Evolutionary conservation across 768 basidiomycete genomes (phyloP).

Genomic region (Hysterangium stoloniferum): DNA sequence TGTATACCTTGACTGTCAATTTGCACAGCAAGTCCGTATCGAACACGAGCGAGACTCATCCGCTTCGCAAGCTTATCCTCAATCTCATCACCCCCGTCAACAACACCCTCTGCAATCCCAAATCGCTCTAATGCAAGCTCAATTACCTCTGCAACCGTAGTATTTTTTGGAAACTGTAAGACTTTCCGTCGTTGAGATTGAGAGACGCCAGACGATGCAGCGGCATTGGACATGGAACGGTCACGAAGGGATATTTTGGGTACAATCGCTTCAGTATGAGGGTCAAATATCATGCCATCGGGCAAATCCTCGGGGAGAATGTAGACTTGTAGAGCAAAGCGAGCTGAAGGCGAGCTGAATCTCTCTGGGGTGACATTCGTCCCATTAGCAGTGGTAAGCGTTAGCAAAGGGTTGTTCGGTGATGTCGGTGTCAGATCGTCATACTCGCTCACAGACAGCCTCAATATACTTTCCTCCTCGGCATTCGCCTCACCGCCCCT

Average conservation of each 20-base stretch:
- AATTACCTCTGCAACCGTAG: conserved; percentile 93
- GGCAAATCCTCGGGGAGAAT: conserved; percentile 90
- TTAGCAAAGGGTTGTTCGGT: conserved; percentile 19
- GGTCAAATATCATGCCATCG: conserved; percentile 92
- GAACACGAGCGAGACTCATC: conserved; percentile 66
- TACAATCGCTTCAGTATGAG: conserved; percentile 88
- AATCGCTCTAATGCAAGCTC: conserved; percentile 89
- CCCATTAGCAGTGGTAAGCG: conserved; percentile 30
- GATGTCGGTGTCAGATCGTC: conserved; percentile 12
- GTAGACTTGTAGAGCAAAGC: conserved; percentile 80
- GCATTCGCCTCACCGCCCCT: conserved; percentile 28
- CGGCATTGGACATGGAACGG: conserved; percentile 33
- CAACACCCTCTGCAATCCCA: conserved; percentile 94
- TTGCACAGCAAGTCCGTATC: conserved; percentile 70
- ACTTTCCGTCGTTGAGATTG: conserved; percentile 66
- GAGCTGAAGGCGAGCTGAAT: conserved; percentile 73
- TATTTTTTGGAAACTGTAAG: conserved; percentile 89
- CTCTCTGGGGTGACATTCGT: conserved; percentile 55
- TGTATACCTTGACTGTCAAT: conserved; percentile 56
- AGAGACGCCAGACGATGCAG: conserved; percentile 45
- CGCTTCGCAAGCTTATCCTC: conserved; percentile 87
- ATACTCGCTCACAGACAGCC: conserved; percentile 28
- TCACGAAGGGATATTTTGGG: conserved; percentile 68
- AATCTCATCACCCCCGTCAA: conserved; percentile 96
- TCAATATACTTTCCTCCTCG: conserved; percentile 31